Conservation (phyloP, 441 rosid genomes). For the Melastoma candidum region DNA sequence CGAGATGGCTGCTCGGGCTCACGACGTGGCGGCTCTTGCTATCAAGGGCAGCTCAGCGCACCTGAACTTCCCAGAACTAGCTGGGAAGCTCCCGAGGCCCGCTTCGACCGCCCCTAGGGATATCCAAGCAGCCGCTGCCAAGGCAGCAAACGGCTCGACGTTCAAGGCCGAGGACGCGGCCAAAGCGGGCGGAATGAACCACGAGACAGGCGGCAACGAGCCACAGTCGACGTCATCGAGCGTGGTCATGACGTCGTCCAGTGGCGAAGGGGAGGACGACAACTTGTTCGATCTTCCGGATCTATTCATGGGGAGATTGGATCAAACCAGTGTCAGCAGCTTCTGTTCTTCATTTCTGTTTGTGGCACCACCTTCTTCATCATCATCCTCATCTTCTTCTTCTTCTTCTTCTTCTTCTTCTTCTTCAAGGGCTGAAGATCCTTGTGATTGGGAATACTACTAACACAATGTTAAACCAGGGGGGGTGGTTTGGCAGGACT, state of each 20-base stretch:
- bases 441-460: too few species aligned
- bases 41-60: constrained; percentile 58
- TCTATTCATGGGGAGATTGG: constrained; percentile 37
- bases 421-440: too few species aligned
- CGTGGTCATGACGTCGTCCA: constrained; percentile 16
- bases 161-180: constrained; percentile 17
- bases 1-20: constrained; percentile 82
- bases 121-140: constrained; percentile 57
- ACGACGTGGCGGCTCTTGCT: constrained; percentile 69
- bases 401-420: too few species aligned
- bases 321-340: constrained; percentile 9
- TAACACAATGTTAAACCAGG: too few species aligned
- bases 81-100: constrained; percentile 47
- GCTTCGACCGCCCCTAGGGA: constrained; percentile 45
- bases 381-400: too few species aligned
- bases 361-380: too few species aligned
- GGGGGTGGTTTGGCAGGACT: too few species aligned
- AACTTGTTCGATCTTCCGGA: constrained; percentile 74
- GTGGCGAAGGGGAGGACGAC: constrained; percentile 32
- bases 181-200: constrained; percentile 17
- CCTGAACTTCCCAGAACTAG: constrained; percentile 55
- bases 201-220: constrained; percentile 19
- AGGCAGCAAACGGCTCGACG: constrained; percentile 34
- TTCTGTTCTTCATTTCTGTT: too few species aligned
- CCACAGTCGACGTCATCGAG: constrained; percentile 15